Conservation (phyloP, 179 eudicot genomes). For the Amaranthus tricolor region DNA sequence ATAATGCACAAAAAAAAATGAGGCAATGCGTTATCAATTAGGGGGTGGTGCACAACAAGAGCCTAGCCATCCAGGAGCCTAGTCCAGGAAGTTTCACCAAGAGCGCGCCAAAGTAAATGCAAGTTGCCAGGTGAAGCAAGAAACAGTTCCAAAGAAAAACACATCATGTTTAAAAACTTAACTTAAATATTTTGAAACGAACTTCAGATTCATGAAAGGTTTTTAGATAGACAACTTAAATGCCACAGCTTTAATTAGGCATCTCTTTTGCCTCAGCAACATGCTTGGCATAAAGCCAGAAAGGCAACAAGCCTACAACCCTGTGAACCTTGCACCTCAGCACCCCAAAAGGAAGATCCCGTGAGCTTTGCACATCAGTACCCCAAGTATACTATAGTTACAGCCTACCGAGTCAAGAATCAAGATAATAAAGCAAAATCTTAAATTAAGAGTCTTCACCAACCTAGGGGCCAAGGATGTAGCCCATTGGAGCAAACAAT, state of each 20-base stretch:
- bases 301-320: not conserved
- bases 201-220: not conserved
- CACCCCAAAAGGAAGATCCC: not conserved
- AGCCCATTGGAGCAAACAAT: not conserved
- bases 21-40: not conserved
- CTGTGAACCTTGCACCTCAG: not conserved
- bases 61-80: not conserved
- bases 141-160: not conserved
- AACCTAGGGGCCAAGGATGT: not conserved
- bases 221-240: not conserved
- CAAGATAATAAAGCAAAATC: not conserved
- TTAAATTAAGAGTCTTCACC: not conserved
- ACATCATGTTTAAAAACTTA: not conserved
- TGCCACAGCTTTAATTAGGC: not conserved
- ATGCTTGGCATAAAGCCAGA: constrained; percentile 1
- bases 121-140: not conserved
- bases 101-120: not conserved
- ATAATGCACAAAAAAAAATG: not conserved
- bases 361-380: not conserved
- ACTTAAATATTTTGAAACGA: not conserved
- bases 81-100: not conserved
- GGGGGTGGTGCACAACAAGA: not conserved
- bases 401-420: not conserved
- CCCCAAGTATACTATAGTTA: not conserved
- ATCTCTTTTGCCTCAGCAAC: constrained; percentile 3